phyloP scores from a whole-genome alignment of 2,329 filamentous ascomycete genomes.

The Coleophoma crateriformis region DNA sequence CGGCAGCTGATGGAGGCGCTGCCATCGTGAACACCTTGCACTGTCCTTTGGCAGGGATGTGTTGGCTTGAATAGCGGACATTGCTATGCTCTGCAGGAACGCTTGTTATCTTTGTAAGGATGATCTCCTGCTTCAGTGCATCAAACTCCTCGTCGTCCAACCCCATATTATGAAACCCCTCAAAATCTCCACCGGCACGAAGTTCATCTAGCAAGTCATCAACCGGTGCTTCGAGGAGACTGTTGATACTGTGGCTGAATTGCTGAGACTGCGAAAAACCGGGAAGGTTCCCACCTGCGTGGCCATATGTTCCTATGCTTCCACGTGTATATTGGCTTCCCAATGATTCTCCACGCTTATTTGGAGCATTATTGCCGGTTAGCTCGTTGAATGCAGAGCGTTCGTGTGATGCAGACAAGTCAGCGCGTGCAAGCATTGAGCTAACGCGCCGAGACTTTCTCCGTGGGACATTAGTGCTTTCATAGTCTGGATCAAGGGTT shows the following conservation, averaged over 20 bases:
- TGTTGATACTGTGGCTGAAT: constrained; percentile 45
- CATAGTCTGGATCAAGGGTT: constrained; percentile 65
- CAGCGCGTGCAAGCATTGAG: constrained; percentile 81
- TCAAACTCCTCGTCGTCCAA: constrained; percentile 68
- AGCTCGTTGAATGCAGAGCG: constrained; percentile 74
- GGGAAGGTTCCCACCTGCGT: neutral
- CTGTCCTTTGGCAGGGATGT: constrained; percentile 45
- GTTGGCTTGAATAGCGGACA: constrained; percentile 52
- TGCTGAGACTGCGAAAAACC: constrained; percentile 15
- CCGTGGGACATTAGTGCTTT: constrained; percentile 44
- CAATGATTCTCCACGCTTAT: constrained; percentile 58
- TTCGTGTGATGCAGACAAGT: constrained; percentile 81
- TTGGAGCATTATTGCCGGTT: constrained; percentile 30
- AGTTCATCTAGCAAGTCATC: constrained; percentile 66
- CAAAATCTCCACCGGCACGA: constrained; percentile 54
- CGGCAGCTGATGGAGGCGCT: constrained; percentile 49
- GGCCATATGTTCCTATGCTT: constrained; percentile 37
- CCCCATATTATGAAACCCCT: constrained; percentile 67
- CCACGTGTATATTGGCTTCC: constrained; percentile 59
- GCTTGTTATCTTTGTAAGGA: constrained; percentile 65
- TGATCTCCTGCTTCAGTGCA: constrained; percentile 65
- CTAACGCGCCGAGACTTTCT: constrained; percentile 75
- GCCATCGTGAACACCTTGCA: constrained; percentile 64
- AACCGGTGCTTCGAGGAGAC: constrained; percentile 62
- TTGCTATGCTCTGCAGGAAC: constrained; percentile 57